These are phyloP conservation scores for Cupressus sempervirens DNA, from an alignment of 75 land plant species.

Conservation along the genomic window DNA sequence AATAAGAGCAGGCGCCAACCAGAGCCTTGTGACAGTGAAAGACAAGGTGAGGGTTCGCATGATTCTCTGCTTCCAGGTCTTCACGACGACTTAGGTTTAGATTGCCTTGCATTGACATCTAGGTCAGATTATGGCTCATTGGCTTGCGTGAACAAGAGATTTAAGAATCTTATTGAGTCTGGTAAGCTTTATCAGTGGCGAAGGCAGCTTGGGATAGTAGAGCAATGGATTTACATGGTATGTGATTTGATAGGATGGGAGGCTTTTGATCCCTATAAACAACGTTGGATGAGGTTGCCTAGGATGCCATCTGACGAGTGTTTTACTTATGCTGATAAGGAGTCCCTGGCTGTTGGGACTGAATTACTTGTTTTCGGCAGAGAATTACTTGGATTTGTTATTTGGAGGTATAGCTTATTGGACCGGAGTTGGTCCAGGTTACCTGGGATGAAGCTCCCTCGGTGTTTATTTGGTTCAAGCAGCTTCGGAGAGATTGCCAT, in stretches of 20 bases:
- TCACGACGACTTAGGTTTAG: conserved; percentile 45
- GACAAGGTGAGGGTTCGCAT: conserved; percentile 11
- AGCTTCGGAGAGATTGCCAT: conserved; percentile 45
- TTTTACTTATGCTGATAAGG: conserved; percentile 49
- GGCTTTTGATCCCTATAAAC: conserved; percentile 47
- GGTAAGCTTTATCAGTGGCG: conserved; percentile 42
- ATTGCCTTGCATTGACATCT: conserved; percentile 33
- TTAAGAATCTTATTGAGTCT: conserved; percentile 26
- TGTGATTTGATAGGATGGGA: conserved; percentile 39
- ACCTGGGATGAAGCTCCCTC: conserved; percentile 36
- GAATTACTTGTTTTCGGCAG: conserved; percentile 54
- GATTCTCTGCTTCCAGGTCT: conserved; percentile 27
- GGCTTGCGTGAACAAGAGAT: conserved; percentile 25
- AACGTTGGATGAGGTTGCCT: conserved; percentile 48
- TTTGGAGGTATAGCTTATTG: conserved; percentile 43
- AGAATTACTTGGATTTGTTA: conserved; percentile 33
- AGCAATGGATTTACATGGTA: conserved; percentile 55
- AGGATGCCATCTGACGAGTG: conserved; percentile 53
- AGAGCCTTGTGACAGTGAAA: conserved; percentile 2
- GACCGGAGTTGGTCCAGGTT: conserved; percentile 37
- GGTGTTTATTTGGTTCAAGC: conserved; percentile 59
- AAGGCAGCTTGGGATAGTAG: conserved; percentile 35
- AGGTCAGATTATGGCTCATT: conserved; percentile 40
- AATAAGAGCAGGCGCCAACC: background rate
- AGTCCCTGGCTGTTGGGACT: conserved; percentile 61